These are phyloP conservation scores for Inga oerstediana DNA, from an alignment of 306 rosid genomes.

Conservation along the genomic window DNA sequence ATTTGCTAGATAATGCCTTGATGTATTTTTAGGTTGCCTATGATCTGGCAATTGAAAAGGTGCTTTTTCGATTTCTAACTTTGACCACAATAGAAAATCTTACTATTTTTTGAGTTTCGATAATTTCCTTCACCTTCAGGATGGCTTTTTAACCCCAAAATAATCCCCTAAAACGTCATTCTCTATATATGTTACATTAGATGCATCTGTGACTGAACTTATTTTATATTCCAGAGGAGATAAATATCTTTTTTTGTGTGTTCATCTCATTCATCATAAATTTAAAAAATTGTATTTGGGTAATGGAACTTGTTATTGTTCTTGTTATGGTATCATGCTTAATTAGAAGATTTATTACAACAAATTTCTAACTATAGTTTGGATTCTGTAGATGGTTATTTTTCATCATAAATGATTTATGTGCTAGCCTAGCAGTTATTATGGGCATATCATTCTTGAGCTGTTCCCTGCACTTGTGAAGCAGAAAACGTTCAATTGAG, in stretches of 20 bases:
- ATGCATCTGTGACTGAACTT: not conserved
- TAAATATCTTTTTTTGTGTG: conserved; percentile 7
- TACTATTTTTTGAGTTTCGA: not conserved
- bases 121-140: not conserved
- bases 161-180: not conserved
- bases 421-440: no score
- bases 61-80: not conserved
- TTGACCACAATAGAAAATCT: not conserved
- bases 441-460: no score
- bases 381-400: no score
- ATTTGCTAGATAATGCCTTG: not conserved
- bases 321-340: conserved; percentile 25
- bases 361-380: not conserved
- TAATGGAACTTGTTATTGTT: not conserved
- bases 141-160: not conserved
- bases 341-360: not conserved
- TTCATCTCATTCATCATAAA: conserved; percentile 7
- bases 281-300: conserved; percentile 13
- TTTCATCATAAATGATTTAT: no score
- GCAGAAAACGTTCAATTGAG: no score
- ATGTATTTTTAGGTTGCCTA: not conserved
- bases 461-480: no score
- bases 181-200: not conserved
- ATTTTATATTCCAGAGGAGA: conserved; percentile 4
- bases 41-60: not conserved